These are phyloP conservation scores for Leccinum longicurvipes DNA, from an alignment of 768 basidiomycete genomes.

Conservation along the genomic window DNA sequence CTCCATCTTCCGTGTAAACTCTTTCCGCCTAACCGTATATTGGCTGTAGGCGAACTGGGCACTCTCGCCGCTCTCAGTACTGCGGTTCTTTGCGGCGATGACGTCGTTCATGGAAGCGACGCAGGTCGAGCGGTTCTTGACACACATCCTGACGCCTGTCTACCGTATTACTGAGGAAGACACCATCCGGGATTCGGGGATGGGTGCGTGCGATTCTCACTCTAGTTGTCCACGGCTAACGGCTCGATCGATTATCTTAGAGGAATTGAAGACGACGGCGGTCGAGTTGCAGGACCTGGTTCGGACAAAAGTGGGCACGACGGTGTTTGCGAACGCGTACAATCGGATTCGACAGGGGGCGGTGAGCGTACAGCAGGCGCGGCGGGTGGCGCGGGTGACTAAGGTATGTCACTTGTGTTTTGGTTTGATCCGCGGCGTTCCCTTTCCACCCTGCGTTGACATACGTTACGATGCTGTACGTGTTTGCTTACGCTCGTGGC, in stretches of 20 bases:
- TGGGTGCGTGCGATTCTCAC: constrained; percentile 50
- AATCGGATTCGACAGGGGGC: constrained; percentile 75
- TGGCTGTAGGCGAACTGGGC: constrained; percentile 72
- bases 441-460: background rate
- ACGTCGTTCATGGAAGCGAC: constrained; percentile 60
- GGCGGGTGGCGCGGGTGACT: constrained; percentile 58
- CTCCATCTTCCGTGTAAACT: too few species aligned
- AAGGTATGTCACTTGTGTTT: constrained; percentile 36
- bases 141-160: constrained; percentile 82
- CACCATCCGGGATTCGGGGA: constrained; percentile 69
- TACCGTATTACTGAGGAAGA: constrained; percentile 89
- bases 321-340: constrained; percentile 76
- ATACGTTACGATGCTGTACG: background rate
- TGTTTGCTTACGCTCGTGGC: constrained; percentile 8
- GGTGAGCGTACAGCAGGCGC: constrained; percentile 62
- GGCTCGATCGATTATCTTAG: constrained; percentile 39
- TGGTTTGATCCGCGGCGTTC: background rate
- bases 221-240: background rate
- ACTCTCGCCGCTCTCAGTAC: constrained; percentile 70
- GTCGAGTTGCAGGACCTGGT: constrained; percentile 85
- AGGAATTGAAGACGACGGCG: constrained; percentile 77
- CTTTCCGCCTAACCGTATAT: background rate
- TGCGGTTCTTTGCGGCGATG: constrained; percentile 97
- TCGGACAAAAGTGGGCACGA: constrained; percentile 84
- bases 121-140: constrained; percentile 64